These are phyloP conservation scores for Diaporthe vexans DNA, from an alignment of 2,329 filamentous ascomycete species.

Conservation along the genomic window DNA sequence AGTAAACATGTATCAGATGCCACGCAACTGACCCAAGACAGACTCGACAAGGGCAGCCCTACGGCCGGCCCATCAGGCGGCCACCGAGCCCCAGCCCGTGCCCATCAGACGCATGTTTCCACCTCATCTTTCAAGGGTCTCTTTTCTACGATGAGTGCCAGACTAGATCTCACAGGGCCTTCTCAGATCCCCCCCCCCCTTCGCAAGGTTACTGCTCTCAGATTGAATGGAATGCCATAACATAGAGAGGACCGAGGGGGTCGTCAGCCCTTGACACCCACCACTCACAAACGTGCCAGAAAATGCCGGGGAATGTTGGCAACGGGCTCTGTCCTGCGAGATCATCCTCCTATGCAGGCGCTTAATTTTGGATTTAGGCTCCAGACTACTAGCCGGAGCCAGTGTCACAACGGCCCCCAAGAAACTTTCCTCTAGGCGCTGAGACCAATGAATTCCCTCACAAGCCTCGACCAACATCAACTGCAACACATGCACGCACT, in stretches of 20 bases:
- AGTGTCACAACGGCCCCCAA: conserved; percentile 12
- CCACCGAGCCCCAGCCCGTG: conserved; percentile 4
- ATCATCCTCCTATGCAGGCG: conserved; percentile 31
- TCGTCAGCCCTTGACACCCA: not conserved
- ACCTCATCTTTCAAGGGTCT: conserved; percentile 2
- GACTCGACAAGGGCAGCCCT: conserved; percentile 23
- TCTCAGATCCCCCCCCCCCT: conserved; percentile 20
- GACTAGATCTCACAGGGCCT: conserved; percentile 16
- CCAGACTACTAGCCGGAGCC: not conserved
- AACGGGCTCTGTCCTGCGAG: not conserved
- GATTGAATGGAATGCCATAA: not conserved
- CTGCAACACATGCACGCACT: not conserved
- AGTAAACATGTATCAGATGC: conserved; percentile 29
- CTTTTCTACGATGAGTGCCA: not conserved
- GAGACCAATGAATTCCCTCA: not conserved
- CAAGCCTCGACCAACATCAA: not conserved
- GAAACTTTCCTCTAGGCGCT: not conserved
- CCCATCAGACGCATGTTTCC: conserved; percentile 34
- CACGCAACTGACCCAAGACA: conserved; percentile 4
- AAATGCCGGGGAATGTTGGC: conserved; percentile 26
- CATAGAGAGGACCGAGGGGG: not conserved
- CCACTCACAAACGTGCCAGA: conserved; percentile 8
- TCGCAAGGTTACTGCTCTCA: conserved; percentile 20
- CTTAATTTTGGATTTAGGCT: conserved; percentile 23
- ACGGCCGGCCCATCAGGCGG: conserved; percentile 25